Base-by-base conservation (phyloP, 2,329 filamentous ascomycete genomes). In the Fusarium chuoi region DNA sequence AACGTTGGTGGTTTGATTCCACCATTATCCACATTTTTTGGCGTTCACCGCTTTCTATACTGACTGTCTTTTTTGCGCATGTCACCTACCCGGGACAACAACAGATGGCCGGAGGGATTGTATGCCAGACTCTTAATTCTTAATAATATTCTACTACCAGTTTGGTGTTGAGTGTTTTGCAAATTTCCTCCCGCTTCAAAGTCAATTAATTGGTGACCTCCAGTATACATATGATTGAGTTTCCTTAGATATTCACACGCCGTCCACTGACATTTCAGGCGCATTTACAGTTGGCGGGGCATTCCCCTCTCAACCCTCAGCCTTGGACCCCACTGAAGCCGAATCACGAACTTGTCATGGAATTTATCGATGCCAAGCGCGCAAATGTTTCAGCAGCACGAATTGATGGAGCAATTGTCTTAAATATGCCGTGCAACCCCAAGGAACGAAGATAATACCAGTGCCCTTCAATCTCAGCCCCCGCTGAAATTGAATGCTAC, bases 11-110 rank as follows among this genome's bases (percentile, higher is more conserved):
- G 70, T 73, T 73, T 10, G 0, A 73, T 20, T 17, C 65, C 70
- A 67, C 70, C 48, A 1, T 67, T 71, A n/a, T 67, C 65, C 70
- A 51, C 65, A 57, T 7, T 65, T 73, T 73, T 74, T 59, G 10
- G 3, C 26, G 12, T 22, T 38, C 6, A 22, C 14, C 7, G 15
- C 24, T 14, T 20, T 20, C 6, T 26, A 3, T 18, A 6, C 3
- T 49, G 18, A 3, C 2, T 14, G 17, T 14, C 7, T 12, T 26
- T 28, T 42, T 20, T 30, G 22, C 22, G 13, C 5, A 1, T 14
- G 7, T 28, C 1, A 30, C 22, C 38, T 69, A 69, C 65, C 65
- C 66, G 51, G 12, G n/a, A 68, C 15, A 17, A 1, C 3, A 15
- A 6, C 6, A 20, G 6, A 6, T 26, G 0, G 7, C 2, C 1